Conservation (phyloP, 768 basidiomycete genomes). For the Trametes cubensis region DNA sequence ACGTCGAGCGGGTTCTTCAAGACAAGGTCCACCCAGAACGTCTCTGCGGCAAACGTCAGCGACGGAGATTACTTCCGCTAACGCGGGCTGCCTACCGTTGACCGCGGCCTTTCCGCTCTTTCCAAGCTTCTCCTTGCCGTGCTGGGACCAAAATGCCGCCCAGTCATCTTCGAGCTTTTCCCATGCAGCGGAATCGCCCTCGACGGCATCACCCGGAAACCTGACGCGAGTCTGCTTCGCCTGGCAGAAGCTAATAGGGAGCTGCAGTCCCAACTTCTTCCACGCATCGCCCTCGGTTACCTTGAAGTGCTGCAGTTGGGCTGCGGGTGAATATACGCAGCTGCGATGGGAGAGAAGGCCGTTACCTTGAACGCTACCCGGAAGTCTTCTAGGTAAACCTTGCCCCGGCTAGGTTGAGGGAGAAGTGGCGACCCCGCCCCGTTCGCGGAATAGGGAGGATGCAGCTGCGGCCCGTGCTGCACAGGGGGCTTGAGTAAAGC, state of each 20-base stretch:
- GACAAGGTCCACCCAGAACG: constrained; percentile 75
- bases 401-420: constrained; percentile 46
- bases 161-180: constrained; percentile 65
- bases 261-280: constrained; percentile 47
- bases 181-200: constrained; percentile 58
- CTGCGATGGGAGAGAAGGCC: neutral
- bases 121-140: constrained; percentile 57
- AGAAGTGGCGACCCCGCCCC: constrained; percentile 23
- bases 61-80: neutral
- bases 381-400: constrained; percentile 85
- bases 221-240: constrained; percentile 58
- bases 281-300: constrained; percentile 54
- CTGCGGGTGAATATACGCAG: neutral
- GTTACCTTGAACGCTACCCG: constrained; percentile 80
- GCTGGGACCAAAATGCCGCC: constrained; percentile 58
- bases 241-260: constrained; percentile 72
- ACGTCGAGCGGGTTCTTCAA: constrained; percentile 74
- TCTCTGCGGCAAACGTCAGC: constrained; percentile 48
- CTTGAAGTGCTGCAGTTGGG: constrained; percentile 63
- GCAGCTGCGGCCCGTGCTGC: constrained; percentile 20
- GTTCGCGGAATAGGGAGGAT: constrained; percentile 18
- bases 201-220: constrained; percentile 51
- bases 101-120: constrained; percentile 61
- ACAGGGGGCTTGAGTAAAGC: constrained; percentile 56
- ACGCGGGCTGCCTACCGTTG: constrained; percentile 49